Conservation (phyloP, 805 yeast genomes). For the Ogataea angusta region DNA sequence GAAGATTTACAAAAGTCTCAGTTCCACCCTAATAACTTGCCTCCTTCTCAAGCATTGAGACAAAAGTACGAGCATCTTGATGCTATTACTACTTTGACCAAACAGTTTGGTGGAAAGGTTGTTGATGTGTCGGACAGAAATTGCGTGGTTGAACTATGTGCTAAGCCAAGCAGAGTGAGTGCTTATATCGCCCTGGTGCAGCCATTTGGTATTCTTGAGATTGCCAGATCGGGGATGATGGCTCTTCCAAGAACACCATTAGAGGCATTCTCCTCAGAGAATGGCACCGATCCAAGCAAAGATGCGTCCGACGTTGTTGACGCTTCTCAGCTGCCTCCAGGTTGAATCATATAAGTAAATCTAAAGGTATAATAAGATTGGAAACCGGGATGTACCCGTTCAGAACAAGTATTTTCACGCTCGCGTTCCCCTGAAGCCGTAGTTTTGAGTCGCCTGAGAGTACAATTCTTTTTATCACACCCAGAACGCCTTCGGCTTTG, state of each 20-base stretch:
- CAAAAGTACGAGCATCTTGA: slow-evolving; percentile 87
- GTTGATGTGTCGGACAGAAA: slow-evolving; percentile 91
- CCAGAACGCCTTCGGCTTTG: slow-evolving; percentile 31
- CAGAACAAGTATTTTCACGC: slow-evolving; percentile 30
- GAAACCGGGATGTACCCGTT: slow-evolving; percentile 35
- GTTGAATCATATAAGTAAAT: slow-evolving; percentile 44
- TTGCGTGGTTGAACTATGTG: slow-evolving; percentile 90
- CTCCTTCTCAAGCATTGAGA: slow-evolving; percentile 89
- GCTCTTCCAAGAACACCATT: slow-evolving; percentile 95
- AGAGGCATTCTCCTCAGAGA: slow-evolving; percentile 46
- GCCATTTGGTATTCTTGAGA: slow-evolving; percentile 95
- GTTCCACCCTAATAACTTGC: slow-evolving; percentile 85
- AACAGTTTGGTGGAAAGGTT: slow-evolving; percentile 88
- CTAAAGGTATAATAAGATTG: slow-evolving; percentile 30
- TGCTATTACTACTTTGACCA: slow-evolving; percentile 74
- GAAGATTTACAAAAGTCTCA: slow-evolving; percentile 40
- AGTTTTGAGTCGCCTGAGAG: slow-evolving; percentile 31
- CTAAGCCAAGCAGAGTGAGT: slow-evolving; percentile 87
- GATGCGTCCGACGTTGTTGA: slow-evolving; percentile 76
- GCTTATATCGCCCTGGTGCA: slow-evolving; percentile 84
- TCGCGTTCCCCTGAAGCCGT: slow-evolving; percentile 35
- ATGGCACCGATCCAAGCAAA: slow-evolving; percentile 45
- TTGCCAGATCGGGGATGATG: slow-evolving; percentile 98
- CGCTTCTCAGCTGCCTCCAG: slow-evolving; percentile 90
- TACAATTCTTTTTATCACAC: slow-evolving; percentile 32